phyloP scores from a whole-genome alignment of 306 rosid species.

The Castanea crenata region DNA sequence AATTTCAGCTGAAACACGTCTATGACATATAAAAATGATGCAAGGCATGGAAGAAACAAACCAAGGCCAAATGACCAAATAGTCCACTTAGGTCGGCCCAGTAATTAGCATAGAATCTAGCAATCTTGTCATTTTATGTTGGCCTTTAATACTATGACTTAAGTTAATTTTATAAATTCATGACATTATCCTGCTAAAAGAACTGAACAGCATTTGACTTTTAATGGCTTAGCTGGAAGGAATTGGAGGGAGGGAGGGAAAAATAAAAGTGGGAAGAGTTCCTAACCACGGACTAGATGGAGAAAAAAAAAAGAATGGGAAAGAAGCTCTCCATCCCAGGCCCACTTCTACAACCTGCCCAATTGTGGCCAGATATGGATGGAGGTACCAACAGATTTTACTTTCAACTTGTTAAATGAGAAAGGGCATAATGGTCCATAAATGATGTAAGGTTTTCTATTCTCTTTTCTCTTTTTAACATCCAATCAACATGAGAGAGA shows the following conservation, averaged over 20 bases:
- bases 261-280: too few relatives aligned
- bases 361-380: not conserved
- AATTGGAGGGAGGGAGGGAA: too few relatives aligned
- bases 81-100: not conserved
- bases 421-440: not conserved
- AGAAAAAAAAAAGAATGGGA: not conserved
- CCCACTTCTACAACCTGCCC: not conserved
- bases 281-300: not conserved
- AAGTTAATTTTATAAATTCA: too few relatives aligned
- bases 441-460: not conserved
- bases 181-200: too few relatives aligned
- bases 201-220: too few relatives aligned
- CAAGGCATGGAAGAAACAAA: not conserved
- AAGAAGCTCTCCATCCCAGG: not conserved
- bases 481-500: not conserved
- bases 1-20: not conserved
- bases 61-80: not conserved
- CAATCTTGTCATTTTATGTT: not conserved
- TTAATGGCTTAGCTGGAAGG: too few relatives aligned
- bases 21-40: not conserved
- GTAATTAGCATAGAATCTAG: not conserved
- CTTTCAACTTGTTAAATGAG: not conserved
- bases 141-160: too few relatives aligned
- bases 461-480: not conserved
- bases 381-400: not conserved